Evolutionary conservation across 495 filamentous ascomycete genomes (phyloP).

Genomic region (Staphylotrichum longicolle): DNA sequence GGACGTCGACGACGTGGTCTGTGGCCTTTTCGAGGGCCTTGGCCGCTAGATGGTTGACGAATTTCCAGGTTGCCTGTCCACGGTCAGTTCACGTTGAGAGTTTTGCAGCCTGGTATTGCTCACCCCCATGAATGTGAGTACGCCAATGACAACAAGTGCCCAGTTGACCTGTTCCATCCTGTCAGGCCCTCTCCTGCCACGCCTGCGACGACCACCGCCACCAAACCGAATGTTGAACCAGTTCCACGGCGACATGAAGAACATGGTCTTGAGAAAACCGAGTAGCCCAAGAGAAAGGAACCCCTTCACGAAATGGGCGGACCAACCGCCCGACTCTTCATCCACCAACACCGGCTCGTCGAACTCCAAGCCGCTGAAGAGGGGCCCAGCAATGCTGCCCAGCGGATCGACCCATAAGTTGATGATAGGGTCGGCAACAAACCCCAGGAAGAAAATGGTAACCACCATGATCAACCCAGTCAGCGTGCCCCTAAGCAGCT

Average conservation of each 20-base stretch:
- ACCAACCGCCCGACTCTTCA: constrained; percentile 59
- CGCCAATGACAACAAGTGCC: constrained; percentile 73
- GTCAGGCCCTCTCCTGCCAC: constrained; percentile 60
- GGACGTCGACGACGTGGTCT: constrained; percentile 78
- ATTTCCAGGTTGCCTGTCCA: constrained; percentile 72
- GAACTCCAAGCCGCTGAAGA: constrained; percentile 35
- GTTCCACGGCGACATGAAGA: constrained; percentile 69
- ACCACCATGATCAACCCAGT: constrained; percentile 68
- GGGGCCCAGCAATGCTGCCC: constrained; percentile 42
- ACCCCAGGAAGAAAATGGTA: constrained; percentile 76
- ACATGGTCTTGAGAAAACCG: constrained; percentile 78
- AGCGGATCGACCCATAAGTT: constrained; percentile 79
- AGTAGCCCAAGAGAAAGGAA: constrained; percentile 79
- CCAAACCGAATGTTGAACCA: constrained; percentile 68
- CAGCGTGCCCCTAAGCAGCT: constrained; percentile 57
- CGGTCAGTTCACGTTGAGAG: background rate
- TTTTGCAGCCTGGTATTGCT: constrained; percentile 33
- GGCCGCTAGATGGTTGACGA: constrained; percentile 67
- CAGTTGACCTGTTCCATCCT: constrained; percentile 71
- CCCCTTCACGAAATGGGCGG: constrained; percentile 83
- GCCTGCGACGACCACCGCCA: constrained; percentile 48
- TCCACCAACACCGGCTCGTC: constrained; percentile 35
- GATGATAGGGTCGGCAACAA: constrained; percentile 90
- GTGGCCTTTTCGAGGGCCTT: constrained; percentile 69
- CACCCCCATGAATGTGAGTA: constrained; percentile 80